These are phyloP conservation scores for Dittrichia graveolens DNA, from an alignment of 129 eudicot species.

Conservation along the genomic window DNA sequence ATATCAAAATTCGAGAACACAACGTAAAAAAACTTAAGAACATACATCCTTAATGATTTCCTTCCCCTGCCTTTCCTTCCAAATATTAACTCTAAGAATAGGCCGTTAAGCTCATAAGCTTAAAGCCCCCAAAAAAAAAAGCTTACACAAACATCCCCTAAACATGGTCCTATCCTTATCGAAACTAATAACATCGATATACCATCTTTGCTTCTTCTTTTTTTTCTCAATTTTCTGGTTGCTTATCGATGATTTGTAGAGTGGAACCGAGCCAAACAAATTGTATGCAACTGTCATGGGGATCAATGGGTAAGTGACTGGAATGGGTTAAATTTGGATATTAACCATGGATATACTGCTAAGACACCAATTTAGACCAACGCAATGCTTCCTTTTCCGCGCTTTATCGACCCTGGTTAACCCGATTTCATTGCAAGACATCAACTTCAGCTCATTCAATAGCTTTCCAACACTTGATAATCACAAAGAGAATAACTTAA, in stretches of 20 bases:
- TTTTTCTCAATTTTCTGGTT: no score
- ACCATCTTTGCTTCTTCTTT: not conserved
- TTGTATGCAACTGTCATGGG: not conserved
- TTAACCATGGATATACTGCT: constrained; percentile 17
- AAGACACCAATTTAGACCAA: constrained; percentile 21
- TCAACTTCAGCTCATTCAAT: not conserved
- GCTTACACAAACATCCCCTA: no score
- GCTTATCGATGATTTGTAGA: not conserved
- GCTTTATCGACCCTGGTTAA: constrained; percentile 29
- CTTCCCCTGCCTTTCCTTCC: no score
- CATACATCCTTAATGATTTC: no score
- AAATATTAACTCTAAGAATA: no score
- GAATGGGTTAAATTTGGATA: not conserved
- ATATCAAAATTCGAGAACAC: no score
- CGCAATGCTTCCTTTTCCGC: constrained; percentile 37
- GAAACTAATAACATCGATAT: no score
- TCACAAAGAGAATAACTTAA: constrained; percentile 10
- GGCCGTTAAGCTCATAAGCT: no score
- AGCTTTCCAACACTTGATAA: not conserved
- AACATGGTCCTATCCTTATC: no score
- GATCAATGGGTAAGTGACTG: not conserved
- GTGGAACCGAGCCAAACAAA: not conserved
- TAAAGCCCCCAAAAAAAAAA: no score
- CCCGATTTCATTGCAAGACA: constrained; percentile 7
- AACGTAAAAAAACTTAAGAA: no score